A percentile compares a stretch with the other conserved stretches of the same genome.
These are phyloP conservation scores for Fraxinus cuspidata DNA, from an alignment of 257 asterid genomes.

Conservation along the genomic window DNA sequence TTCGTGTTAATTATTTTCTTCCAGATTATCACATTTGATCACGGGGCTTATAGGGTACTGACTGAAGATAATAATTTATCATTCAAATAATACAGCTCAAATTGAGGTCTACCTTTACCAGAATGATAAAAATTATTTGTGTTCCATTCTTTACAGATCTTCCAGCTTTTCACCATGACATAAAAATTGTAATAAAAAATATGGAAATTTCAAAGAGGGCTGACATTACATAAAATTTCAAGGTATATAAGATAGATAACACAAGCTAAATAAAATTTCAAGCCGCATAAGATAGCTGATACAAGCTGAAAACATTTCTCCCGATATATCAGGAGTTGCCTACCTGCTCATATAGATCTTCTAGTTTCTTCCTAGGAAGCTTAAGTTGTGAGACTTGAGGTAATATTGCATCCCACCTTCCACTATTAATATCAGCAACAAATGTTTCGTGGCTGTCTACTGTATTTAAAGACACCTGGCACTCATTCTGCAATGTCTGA, in stretches of 20 bases:
- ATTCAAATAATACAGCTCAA: neutral
- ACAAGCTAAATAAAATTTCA: too few relatives aligned
- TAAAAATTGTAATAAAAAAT: neutral
- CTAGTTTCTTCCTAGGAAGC: conserved; percentile 87
- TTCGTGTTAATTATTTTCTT: neutral
- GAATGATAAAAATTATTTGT: conserved; percentile 5
- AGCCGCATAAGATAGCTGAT: too few relatives aligned
- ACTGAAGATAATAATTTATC: neutral
- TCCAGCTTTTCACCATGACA: neutral
- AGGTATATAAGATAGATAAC: conserved; percentile 3
- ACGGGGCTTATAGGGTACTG: neutral
- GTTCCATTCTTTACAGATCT: conserved; percentile 9
- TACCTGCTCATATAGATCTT: conserved; percentile 97
- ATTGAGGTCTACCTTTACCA: conserved; percentile 6
- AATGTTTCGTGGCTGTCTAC: conserved; percentile 94
- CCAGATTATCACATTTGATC: neutral
- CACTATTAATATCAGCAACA: conserved; percentile 84
- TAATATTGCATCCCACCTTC: conserved; percentile 98
- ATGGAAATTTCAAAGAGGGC: neutral
- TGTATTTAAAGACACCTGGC: conserved; percentile 94
- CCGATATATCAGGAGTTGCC: conserved; percentile 20
- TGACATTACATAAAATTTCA: neutral
- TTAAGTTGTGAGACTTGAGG: conserved; percentile 95
- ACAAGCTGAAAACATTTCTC: neutral
- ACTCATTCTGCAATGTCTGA: conserved; percentile 86